These are phyloP conservation scores for Populus hybrid DNA, from an alignment of 441 rosid species.

Conservation along the genomic window DNA sequence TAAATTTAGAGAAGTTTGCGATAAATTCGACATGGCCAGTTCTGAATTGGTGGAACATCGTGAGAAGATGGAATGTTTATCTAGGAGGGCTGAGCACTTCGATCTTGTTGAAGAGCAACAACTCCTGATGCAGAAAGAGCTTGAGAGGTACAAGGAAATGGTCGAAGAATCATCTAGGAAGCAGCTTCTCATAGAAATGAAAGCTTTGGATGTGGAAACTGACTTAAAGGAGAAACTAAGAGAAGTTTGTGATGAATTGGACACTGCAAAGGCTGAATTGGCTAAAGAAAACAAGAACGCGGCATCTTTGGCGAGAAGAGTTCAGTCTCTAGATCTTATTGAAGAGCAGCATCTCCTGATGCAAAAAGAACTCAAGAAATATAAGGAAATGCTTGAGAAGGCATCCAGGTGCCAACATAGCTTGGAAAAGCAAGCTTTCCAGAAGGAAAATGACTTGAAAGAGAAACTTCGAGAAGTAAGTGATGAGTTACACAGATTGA, in stretches of 20 bases:
- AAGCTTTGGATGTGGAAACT: constrained; percentile 35
- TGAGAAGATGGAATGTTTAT: constrained; percentile 28
- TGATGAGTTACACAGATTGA: constrained; percentile 33
- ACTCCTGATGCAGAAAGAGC: constrained; percentile 35
- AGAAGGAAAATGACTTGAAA: constrained; percentile 10
- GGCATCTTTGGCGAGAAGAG: constrained; percentile 10
- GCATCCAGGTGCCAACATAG: constrained; percentile 4
- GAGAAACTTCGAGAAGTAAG: constrained; percentile 7
- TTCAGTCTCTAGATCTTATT: constrained; percentile 6
- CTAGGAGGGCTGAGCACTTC: constrained; percentile 31
- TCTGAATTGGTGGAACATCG: constrained; percentile 37
- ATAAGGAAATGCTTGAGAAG: constrained; percentile 16
- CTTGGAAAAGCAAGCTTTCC: constrained; percentile 7
- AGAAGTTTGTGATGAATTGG: constrained; percentile 39
- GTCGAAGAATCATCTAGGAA: constrained; percentile 44
- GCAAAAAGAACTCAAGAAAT: constrained; percentile 12
- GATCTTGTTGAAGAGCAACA: constrained; percentile 32
- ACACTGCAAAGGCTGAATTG: constrained; percentile 28
- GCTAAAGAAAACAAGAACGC: constrained; percentile 22
- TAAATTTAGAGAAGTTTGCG: constrained; percentile 43
- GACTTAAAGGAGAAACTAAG: constrained; percentile 28
- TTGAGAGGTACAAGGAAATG: constrained; percentile 49
- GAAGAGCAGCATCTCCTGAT: constrained; percentile 20
- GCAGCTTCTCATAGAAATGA: constrained; percentile 41
- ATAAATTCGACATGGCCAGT: constrained; percentile 33